Conservation (phyloP, 257 asterid species). For the Orobanche coerulescens region DNA sequence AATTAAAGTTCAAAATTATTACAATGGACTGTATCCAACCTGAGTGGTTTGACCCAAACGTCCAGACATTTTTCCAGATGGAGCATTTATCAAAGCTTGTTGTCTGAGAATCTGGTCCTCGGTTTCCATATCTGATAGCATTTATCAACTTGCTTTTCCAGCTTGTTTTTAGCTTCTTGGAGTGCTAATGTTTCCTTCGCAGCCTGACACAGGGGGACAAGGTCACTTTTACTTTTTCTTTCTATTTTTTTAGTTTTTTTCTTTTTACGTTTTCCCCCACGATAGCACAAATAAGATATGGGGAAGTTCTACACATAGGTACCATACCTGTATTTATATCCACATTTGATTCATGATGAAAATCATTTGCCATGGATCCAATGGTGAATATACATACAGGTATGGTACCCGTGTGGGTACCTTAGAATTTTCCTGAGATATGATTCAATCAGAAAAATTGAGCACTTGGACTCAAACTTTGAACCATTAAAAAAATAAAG, state of each 20-base stretch:
- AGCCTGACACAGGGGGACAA: conserved; percentile 41
- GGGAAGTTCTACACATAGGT: too few species aligned
- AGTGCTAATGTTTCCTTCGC: conserved; percentile 94
- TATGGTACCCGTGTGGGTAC: too few species aligned
- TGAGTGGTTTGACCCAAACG: conserved; percentile 25
- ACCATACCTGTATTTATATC: too few species aligned
- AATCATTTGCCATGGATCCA: too few species aligned
- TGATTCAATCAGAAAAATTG: not conserved
- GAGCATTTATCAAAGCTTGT: conserved; percentile 38
- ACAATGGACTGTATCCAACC: conserved; percentile 24
- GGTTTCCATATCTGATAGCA: conserved; percentile 54
- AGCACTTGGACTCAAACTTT: conserved; percentile 5
- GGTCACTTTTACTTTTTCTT: not conserved
- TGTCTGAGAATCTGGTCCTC: conserved; percentile 46
- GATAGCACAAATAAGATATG: not conserved
- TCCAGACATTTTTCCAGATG: conserved; percentile 40
- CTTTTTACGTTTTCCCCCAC: too few species aligned
- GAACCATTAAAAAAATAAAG: not conserved
- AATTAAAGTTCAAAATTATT: not conserved
- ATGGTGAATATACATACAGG: too few species aligned
- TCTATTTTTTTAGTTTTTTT: not conserved
- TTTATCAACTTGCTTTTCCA: conserved; percentile 96
- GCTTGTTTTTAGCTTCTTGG: conserved; percentile 89
- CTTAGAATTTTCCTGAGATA: too few species aligned
- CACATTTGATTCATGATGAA: too few species aligned